Conservation (phyloP, 1,139 yeast species). For the Ogataea hybrid region DNA sequence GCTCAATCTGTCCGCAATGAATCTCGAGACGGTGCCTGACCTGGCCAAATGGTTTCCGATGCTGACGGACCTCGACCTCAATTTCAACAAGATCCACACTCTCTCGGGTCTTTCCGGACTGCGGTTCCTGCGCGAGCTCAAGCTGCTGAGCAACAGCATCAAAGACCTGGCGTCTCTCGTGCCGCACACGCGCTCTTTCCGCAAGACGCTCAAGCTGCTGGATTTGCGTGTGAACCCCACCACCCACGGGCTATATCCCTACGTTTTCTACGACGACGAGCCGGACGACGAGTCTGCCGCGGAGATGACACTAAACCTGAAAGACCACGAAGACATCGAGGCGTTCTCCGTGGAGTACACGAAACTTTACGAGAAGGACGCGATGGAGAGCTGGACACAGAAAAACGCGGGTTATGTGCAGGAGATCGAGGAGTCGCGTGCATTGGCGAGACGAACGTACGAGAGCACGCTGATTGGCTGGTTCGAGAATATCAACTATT, state of each 20-base stretch:
- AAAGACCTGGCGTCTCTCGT: conserved; percentile 35
- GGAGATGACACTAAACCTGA: conserved; percentile 21
- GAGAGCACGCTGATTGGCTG: conserved; percentile 24
- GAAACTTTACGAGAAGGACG: conserved; percentile 22
- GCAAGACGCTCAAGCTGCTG: conserved; percentile 38
- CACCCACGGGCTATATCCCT: conserved; percentile 49
- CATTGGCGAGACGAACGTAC: conserved; percentile 15
- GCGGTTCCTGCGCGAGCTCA: conserved; percentile 39
- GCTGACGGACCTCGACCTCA: conserved; percentile 47
- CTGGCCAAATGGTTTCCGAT: conserved; percentile 45
- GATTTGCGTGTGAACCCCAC: conserved; percentile 54
- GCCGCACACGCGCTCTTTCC: conserved; percentile 33
- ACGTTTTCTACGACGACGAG: conserved; percentile 47
- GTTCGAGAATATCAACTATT: conserved; percentile 25
- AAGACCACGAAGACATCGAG: conserved; percentile 31
- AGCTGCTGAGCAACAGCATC: conserved; percentile 47
- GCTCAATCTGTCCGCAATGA: conserved; percentile 46
- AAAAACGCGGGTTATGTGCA: conserved; percentile 19
- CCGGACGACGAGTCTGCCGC: conserved; percentile 22
- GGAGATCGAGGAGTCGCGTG: conserved; percentile 4
- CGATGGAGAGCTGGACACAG: conserved; percentile 23
- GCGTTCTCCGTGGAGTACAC: conserved; percentile 31
- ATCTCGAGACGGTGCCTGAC: conserved; percentile 38
- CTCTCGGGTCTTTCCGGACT: conserved; percentile 30
- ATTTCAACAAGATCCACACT: conserved; percentile 43